Conservation (phyloP, 2,329 filamentous ascomycete species). For the Neonectria ditissima region DNA sequence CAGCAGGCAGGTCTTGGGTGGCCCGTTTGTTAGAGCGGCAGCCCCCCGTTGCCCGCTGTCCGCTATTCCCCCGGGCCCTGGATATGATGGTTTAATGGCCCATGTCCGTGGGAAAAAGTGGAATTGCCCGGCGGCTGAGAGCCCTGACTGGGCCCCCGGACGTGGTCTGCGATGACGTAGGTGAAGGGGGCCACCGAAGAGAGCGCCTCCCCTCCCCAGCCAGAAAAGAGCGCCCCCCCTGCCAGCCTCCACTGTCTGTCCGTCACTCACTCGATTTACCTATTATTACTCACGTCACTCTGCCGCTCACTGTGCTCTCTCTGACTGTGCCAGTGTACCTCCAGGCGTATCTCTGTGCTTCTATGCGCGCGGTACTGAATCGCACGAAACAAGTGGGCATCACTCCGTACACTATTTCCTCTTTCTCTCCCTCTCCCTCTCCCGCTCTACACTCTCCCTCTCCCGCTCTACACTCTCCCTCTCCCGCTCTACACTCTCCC, state of each 20-base stretch:
- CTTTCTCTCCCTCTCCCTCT: constrained; percentile 3
- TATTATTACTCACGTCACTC: constrained; percentile 18
- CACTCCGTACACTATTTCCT: constrained; percentile 7
- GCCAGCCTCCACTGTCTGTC: constrained; percentile 1
- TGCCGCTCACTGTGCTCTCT: background rate
- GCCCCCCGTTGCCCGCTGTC: constrained; percentile 16
- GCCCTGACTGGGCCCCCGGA: constrained; percentile 12
- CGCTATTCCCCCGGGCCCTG: constrained; percentile 4
- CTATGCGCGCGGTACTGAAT: background rate
- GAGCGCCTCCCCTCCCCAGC: background rate
- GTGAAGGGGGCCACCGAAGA: constrained; percentile 33
- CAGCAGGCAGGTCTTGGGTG: background rate
- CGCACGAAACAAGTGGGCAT: background rate
- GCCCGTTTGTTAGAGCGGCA: constrained; percentile 17
- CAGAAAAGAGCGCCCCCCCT: constrained; percentile 23
- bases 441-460: background rate
- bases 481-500: constrained; percentile 1
- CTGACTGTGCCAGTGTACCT: constrained; percentile 20
- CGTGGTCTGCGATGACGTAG: constrained; percentile 45
- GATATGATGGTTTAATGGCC: constrained; percentile 24
- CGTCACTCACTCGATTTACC: background rate
- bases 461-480: background rate
- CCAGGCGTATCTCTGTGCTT: background rate
- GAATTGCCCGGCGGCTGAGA: constrained; percentile 25
- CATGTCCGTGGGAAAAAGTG: constrained; percentile 23